Evolutionary conservation across 1,139 yeast genomes (phyloP).

Genomic region (Nakaseomyces glabratus): DNA sequence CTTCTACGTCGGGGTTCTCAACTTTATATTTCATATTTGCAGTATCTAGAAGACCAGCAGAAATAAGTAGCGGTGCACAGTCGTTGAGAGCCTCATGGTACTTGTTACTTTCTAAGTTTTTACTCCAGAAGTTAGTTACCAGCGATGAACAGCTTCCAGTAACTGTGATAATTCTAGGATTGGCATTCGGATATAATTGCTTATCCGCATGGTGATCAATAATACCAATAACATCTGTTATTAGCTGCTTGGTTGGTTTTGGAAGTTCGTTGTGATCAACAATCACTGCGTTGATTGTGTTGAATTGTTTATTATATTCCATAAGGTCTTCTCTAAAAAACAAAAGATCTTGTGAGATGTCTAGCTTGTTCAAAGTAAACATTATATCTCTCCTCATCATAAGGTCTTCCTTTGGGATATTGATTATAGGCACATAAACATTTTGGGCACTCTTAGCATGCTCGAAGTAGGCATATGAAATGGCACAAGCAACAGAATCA

Average conservation of each 20-base stretch:
- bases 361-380: slow-evolving; percentile 41
- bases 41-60: slow-evolving; percentile 71
- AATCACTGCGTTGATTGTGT: slow-evolving; percentile 40
- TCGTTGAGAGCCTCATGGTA: slow-evolving; percentile 25
- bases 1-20: slow-evolving; percentile 45
- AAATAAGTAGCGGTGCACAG: slow-evolving; percentile 44
- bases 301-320: slow-evolving; percentile 20
- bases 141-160: slow-evolving; percentile 75
- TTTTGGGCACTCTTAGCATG: slow-evolving; percentile 25
- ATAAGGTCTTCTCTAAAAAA: slow-evolving; percentile 59
- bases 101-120: slow-evolving; percentile 20
- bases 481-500: slow-evolving; percentile 75
- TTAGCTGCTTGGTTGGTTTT: slow-evolving; percentile 35
- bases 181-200: slow-evolving; percentile 33
- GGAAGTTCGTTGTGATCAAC: slow-evolving; percentile 81
- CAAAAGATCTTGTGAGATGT: slow-evolving; percentile 43
- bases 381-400: slow-evolving; percentile 62
- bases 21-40: slow-evolving; percentile 50
- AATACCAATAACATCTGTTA: slow-evolving; percentile 44
- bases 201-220: slow-evolving; percentile 88
- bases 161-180: slow-evolving; percentile 51
- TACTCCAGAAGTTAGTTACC: slow-evolving; percentile 55
- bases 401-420: slow-evolving; percentile 60
- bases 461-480: slow-evolving; percentile 57
- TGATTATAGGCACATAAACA: slow-evolving; percentile 54